phyloP scores from a whole-genome alignment of 352 stramenopile genomes.

The Pythium periplocum region DNA sequence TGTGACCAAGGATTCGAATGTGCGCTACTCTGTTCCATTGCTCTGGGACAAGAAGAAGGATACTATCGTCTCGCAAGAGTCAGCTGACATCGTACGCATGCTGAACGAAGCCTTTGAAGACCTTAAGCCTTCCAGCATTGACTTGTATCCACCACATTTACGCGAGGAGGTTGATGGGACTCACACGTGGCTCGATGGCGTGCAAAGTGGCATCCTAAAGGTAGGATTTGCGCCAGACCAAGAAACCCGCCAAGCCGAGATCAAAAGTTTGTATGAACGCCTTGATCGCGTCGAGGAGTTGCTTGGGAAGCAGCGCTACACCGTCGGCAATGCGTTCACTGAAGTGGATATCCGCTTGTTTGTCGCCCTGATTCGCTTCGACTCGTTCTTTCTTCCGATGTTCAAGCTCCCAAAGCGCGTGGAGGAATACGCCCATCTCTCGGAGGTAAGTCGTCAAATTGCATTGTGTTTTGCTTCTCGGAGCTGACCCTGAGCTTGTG shows the following conservation, averaged over 20 bases:
- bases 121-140: constrained; percentile 63
- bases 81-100: constrained; percentile 93
- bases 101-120: constrained; percentile 92
- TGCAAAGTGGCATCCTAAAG: constrained; percentile 90
- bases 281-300: constrained; percentile 82
- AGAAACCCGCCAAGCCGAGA: constrained; percentile 85
- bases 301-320: constrained; percentile 62
- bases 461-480: too few species aligned
- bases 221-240: constrained; percentile 50
- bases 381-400: constrained; percentile 87
- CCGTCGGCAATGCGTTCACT: constrained; percentile 66
- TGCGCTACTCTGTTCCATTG: constrained; percentile 92
- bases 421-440: constrained; percentile 84
- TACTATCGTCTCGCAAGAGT: constrained; percentile 96
- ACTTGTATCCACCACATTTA: constrained; percentile 85
- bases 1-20: constrained; percentile 31
- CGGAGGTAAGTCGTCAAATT: constrained; percentile 22
- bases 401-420: constrained; percentile 79
- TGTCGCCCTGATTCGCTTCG: constrained; percentile 90
- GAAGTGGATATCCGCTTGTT: constrained; percentile 90
- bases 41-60: constrained; percentile 92
- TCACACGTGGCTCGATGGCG: constrained; percentile 90
- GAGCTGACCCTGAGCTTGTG: too few species aligned
- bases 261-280: constrained; percentile 71
- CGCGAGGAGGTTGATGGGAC: constrained; percentile 75